Evolutionary conservation across 257 asterid species (phyloP), one percentile per base, ranked within the genome.

Genomic region (Solanum medicagineum): DNA sequence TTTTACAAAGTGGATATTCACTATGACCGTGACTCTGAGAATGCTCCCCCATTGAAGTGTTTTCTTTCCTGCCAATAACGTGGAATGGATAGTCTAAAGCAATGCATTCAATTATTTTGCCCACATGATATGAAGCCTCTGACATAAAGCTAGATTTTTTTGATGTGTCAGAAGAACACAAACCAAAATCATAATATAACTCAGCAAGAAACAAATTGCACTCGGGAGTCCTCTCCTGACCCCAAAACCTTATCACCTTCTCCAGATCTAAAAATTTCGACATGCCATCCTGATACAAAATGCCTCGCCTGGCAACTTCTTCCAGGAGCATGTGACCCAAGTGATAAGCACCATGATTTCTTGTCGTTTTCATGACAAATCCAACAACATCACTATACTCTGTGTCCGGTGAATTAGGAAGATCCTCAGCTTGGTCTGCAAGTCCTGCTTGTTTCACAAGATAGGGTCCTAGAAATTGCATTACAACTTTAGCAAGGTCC

Each of bases 131-230:
- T 32, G 97, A 89, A 85, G 92, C 97, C 87, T 95, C 98, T 53
- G 95, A 89, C 89, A 91, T 85, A 89, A 91, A 93, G 84, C 87
- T 86, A 88, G 93, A 65, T 84, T 26, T 77, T 71, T 86, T 75
- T 66, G 90, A 88, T 81, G 90, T 81, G 87, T 90, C 94, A 65
- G 89, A 88, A 88, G 94, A 92, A 87, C 71, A 90, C 84, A 93
- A 85, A n/a, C 95, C 97, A 86, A 90, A 90, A 88, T 95, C 98
- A 88, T 94, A 93, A 94, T 91, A 96, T 71, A 96, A 89, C 92
- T 96, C 99, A 22, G 98, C 93, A 75, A 96, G 93, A 87, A 96
- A 96, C 87, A 96, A 95, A 89, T 93, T 89, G 85, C 98, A 96
- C 85, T 92, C 92, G 47, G 93, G 93, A 85, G 97, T 92, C 89